Evolutionary conservation across 2,329 filamentous ascomycete genomes (phyloP).

Genomic region (Aureobasidium melanogenum): DNA sequence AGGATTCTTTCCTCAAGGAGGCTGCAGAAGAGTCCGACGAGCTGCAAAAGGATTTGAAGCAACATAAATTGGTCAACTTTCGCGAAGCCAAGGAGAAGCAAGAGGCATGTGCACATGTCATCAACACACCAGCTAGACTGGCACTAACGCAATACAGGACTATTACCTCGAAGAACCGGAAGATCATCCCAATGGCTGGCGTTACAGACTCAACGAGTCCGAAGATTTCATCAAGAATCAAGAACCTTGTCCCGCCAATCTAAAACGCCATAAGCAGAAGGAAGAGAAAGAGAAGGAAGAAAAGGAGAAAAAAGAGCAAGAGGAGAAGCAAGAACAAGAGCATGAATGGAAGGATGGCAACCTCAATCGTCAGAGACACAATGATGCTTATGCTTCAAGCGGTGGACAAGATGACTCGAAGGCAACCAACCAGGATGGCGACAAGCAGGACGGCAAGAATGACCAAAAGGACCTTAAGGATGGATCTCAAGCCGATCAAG

Average conservation of each 20-base stretch:
- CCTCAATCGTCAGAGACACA: conserved; percentile 28
- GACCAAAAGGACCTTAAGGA: background rate
- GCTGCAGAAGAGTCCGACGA: conserved; percentile 21
- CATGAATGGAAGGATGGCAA: conserved; percentile 22
- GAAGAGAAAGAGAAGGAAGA: conserved; percentile 17
- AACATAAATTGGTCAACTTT: conserved; percentile 31
- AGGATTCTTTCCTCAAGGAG: conserved; percentile 18
- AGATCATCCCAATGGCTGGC: conserved; percentile 39
- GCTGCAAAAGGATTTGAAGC: conserved; percentile 20
- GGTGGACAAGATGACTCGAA: background rate
- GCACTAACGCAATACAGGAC: conserved; percentile 23
- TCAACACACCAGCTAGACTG: background rate
- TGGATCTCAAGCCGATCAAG: conserved; percentile 3
- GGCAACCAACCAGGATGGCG: background rate
- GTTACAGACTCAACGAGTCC: conserved; percentile 40
- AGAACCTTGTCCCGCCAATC: conserved; percentile 42
- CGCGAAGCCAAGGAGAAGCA: conserved; percentile 27
- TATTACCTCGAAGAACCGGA: conserved; percentile 37
- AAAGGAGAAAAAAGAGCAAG: conserved; percentile 19
- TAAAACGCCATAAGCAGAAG: conserved; percentile 27
- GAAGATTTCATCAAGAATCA: conserved; percentile 43
- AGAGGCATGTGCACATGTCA: conserved; percentile 7
- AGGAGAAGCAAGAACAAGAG: conserved; percentile 19
- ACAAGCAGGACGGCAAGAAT: conserved; percentile 14
- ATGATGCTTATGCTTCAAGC: conserved; percentile 27